These are phyloP conservation scores for Rhizophagus clarus DNA, from an alignment of 192 early-diverging fungal species.

Conservation along the genomic window DNA sequence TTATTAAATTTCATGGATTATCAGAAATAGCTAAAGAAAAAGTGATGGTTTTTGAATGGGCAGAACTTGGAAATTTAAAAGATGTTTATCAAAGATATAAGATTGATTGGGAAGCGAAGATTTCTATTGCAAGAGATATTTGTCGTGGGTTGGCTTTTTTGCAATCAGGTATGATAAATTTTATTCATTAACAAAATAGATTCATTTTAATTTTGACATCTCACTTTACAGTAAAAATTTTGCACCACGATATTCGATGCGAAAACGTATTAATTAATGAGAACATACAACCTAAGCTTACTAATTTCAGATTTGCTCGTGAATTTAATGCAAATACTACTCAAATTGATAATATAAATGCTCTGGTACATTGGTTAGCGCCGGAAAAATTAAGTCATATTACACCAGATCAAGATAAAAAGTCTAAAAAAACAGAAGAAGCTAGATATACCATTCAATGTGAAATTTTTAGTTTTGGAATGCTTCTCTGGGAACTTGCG, in stretches of 20 bases:
- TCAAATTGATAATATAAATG: too few species aligned
- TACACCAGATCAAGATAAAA: too few species aligned
- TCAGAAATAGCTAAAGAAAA: neutral
- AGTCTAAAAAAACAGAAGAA: neutral
- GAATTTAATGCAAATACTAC: too few species aligned
- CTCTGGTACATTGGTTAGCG: too few species aligned
- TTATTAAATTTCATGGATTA: conserved; percentile 30
- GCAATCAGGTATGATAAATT: neutral
- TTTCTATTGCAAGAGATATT: conserved; percentile 12
- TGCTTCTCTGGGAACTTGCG: conserved; percentile 10
- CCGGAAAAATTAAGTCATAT: too few species aligned
- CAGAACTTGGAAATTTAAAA: conserved; percentile 21
- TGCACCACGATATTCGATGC: conserved; percentile 30
- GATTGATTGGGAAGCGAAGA: conserved; percentile 8
- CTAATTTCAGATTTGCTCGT: too few species aligned
- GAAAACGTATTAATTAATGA: conserved; percentile 15
- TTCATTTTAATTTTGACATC: neutral
- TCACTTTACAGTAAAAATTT: neutral
- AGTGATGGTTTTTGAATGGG: conserved; percentile 31
- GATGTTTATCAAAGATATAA: neutral
- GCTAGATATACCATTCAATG: conserved; percentile 21
- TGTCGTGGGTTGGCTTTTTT: conserved; percentile 25
- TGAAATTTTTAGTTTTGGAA: conserved; percentile 32
- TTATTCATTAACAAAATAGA: neutral
- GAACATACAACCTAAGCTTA: neutral